Conservation (phyloP, 2,329 filamentous ascomycete species). For the Zymoseptoria tritici region DNA sequence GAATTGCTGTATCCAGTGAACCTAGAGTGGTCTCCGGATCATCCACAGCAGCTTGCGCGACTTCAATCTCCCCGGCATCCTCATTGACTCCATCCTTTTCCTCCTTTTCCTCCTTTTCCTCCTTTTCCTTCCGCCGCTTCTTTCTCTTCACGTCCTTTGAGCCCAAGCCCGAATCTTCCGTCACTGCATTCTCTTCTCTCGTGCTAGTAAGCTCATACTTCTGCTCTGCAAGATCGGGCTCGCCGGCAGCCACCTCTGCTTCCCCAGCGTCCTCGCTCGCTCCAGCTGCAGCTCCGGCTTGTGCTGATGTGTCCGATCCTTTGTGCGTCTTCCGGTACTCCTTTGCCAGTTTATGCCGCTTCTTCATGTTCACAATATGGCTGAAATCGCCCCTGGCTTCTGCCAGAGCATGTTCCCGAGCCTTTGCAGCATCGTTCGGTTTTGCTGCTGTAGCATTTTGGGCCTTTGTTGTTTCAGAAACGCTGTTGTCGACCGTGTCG, state of each 20-base stretch:
- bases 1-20: slow-evolving; percentile 1
- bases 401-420: slow-evolving; percentile 6
- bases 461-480: background rate
- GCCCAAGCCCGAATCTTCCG: background rate
- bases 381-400: slow-evolving; percentile 18
- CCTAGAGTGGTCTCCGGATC: background rate
- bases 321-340: slow-evolving; percentile 26
- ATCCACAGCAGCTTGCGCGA: background rate
- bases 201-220: background rate
- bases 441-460: background rate
- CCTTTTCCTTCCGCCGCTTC: background rate
- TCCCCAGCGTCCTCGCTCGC: slow-evolving; percentile 28
- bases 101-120: background rate
- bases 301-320: slow-evolving; percentile 9
- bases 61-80: background rate
- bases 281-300: slow-evolving; percentile 1
- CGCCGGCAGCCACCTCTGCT: background rate
- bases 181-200: background rate
- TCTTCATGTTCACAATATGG: slow-evolving; percentile 22
- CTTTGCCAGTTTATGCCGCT: slow-evolving; percentile 30
- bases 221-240: slow-evolving; percentile 1
- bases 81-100: background rate
- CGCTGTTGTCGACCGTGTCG: background rate
- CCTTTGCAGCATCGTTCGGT: slow-evolving; percentile 7
- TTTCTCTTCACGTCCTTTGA: background rate